Evolutionary conservation across 2,329 filamentous ascomycete genomes (phyloP).

Genomic region (Xylaria sp.): DNA sequence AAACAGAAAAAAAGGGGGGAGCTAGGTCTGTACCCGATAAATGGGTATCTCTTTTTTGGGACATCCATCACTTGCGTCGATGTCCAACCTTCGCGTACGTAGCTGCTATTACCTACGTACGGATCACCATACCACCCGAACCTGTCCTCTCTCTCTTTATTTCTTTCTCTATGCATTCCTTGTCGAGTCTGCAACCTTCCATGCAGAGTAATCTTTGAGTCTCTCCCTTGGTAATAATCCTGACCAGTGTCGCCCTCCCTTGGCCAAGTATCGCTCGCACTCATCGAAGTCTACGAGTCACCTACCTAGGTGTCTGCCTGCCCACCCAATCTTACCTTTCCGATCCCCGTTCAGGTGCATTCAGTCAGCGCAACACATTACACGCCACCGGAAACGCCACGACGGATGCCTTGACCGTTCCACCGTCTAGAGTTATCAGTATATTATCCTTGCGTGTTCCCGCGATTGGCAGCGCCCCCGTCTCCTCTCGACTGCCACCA

Average conservation of each 20-base stretch:
- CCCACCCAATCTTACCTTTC: not conserved
- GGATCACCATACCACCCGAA: no score
- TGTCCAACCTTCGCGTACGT: not conserved
- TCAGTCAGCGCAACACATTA: conserved; percentile 9
- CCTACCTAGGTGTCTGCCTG: not conserved
- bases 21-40: not conserved
- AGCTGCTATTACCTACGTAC: not conserved
- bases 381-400: no score
- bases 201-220: not conserved
- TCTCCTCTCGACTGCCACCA: not conserved
- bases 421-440: not conserved
- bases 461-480: no score
- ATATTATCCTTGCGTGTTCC: not conserved
- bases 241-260: not conserved
- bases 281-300: not conserved
- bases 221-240: not conserved
- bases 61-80: no score
- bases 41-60: not conserved
- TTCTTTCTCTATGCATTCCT: not conserved
- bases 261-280: not conserved
- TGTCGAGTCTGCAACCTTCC: not conserved
- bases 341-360: not conserved
- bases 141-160: no score
- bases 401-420: no score
- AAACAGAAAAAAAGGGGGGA: not conserved